phyloP scores from a whole-genome alignment of 306 rosid genomes.

The Trifolium pratense region DNA sequence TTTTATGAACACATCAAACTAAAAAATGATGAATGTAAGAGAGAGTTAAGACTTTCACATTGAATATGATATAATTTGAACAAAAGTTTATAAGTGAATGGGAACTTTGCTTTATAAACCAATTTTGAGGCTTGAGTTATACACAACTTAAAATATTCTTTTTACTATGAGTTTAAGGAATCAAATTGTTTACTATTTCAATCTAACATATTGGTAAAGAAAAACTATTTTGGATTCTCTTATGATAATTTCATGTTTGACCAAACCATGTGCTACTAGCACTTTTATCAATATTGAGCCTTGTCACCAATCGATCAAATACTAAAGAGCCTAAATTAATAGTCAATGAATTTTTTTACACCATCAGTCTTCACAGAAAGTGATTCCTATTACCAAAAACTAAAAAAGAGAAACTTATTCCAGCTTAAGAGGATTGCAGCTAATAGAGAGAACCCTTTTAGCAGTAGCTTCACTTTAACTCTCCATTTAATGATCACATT shows the following conservation, averaged over 20 bases:
- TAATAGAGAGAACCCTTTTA: constrained; percentile 16
- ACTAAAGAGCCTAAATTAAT: constrained; percentile 16
- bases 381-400: background rate
- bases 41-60: no score
- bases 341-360: background rate
- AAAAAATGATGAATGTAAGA: no score
- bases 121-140: no score
- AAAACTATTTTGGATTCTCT: constrained; percentile 34
- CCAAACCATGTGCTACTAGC: constrained; percentile 46
- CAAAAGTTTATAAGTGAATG: no score
- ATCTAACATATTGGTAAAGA: background rate
- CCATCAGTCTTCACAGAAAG: background rate
- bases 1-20: no score
- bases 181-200: background rate
- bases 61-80: no score
- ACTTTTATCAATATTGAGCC: constrained; percentile 33
- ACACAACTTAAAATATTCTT: no score
- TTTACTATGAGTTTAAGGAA: background rate
- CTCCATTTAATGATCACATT: constrained; percentile 22
- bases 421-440: constrained; percentile 16
- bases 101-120: no score
- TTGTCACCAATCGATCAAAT: constrained; percentile 28
- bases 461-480: constrained; percentile 30
- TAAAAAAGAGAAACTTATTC: constrained; percentile 1
- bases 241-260: constrained; percentile 48